Conservation (phyloP, 345 rosid genomes). For the Murraya paniculata region DNA sequence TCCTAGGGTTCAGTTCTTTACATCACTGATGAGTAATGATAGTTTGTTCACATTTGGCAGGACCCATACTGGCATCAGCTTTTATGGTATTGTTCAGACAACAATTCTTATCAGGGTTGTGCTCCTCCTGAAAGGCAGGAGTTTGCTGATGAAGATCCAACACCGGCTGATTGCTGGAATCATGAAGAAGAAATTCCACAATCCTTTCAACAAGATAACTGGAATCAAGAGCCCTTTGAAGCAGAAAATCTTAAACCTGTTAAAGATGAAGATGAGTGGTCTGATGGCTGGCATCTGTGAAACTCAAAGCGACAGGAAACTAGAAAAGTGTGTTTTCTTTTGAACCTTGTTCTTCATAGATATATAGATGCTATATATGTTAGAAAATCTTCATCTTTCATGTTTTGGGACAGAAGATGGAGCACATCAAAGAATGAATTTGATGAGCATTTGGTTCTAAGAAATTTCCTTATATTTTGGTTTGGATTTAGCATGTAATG, state of each 20-base stretch:
- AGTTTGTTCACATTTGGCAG: slow-evolving; percentile 31
- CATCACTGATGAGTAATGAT: background rate
- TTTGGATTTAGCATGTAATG: background rate
- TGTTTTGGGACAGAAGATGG: background rate
- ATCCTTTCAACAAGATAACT: slow-evolving; percentile 25
- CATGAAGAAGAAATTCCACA: slow-evolving; percentile 27
- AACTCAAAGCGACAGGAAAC: background rate
- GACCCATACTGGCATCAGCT: slow-evolving; percentile 71
- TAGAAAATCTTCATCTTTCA: background rate
- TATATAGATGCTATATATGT: background rate
- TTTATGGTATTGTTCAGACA: slow-evolving; percentile 71
- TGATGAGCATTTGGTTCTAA: background rate
- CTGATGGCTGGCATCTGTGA: slow-evolving; percentile 56
- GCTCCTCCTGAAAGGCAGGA: slow-evolving; percentile 61
- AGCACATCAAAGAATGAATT: background rate
- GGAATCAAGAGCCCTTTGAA: slow-evolving; percentile 29
- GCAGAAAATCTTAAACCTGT: slow-evolving; percentile 29
- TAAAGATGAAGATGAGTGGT: slow-evolving; percentile 63
- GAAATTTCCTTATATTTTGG: background rate
- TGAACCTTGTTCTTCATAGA: background rate
- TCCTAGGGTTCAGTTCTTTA: background rate
- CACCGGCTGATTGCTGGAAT: slow-evolving; percentile 17
- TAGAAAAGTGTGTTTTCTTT: background rate
- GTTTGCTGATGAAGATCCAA: slow-evolving; percentile 5
- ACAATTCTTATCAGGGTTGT: slow-evolving; percentile 74